Evolutionary conservation across 202 grass and related monocot species (phyloP).

Genomic region (Carex sylvatica): DNA sequence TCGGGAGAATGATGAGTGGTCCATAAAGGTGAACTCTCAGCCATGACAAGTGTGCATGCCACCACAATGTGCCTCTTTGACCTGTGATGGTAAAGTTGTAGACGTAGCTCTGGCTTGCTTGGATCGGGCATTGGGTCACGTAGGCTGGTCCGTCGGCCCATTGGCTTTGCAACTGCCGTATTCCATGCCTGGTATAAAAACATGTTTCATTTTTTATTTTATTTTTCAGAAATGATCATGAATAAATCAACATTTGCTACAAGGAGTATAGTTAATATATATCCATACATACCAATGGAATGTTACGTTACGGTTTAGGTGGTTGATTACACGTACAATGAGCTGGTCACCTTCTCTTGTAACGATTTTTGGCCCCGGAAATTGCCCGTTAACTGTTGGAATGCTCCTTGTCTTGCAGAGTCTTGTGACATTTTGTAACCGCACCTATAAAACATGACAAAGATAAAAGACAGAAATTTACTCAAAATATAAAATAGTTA

Average conservation of each 20-base stretch:
- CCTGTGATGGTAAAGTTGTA: slow-evolving; percentile 63
- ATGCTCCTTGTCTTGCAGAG: slow-evolving; percentile 74
- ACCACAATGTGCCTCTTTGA: slow-evolving; percentile 76
- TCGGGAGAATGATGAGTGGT: slow-evolving; percentile 71
- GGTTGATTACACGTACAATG: slow-evolving; percentile 64
- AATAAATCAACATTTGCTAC: background rate
- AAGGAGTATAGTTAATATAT: background rate
- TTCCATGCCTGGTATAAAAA: slow-evolving; percentile 57
- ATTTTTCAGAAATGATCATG: background rate
- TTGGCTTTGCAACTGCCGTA: slow-evolving; percentile 55
- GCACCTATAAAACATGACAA: slow-evolving; percentile 37
- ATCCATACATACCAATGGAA: slow-evolving; percentile 64
- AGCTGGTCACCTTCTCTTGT: slow-evolving; percentile 62
- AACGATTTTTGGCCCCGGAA: slow-evolving; percentile 39
- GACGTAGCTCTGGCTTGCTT: slow-evolving; percentile 46
- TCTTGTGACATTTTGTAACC: slow-evolving; percentile 54
- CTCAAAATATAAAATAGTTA: background rate
- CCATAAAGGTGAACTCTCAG: slow-evolving; percentile 69
- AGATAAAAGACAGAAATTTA: background rate
- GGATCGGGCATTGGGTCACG: slow-evolving; percentile 88
- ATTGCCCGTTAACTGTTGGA: slow-evolving; percentile 45
- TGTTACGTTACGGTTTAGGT: slow-evolving; percentile 57
- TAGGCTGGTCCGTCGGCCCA: slow-evolving; percentile 88
- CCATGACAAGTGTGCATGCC: slow-evolving; percentile 91
- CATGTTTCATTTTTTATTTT: background rate